Evolutionary conservation across 495 filamentous ascomycete species (phyloP).

Genomic region (Mytilinidion resinicola): DNA sequence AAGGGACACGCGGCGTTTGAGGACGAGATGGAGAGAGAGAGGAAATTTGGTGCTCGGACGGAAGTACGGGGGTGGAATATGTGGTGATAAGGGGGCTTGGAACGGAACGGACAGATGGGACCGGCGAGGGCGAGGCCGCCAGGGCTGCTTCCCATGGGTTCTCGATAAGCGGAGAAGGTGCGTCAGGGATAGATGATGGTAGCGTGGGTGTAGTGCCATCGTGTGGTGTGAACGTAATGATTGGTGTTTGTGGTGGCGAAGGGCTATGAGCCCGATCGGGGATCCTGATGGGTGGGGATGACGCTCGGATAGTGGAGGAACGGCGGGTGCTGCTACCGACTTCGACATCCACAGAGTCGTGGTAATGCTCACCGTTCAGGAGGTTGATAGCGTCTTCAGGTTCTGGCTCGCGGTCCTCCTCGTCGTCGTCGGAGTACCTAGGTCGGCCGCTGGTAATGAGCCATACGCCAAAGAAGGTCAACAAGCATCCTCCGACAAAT

Average conservation of each 20-base stretch:
- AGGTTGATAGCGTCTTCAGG: constrained; percentile 25
- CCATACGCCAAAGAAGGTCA: constrained; percentile 93
- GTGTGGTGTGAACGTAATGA: constrained; percentile 2
- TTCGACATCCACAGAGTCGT: constrained; percentile 17
- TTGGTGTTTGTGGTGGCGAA: constrained; percentile 9
- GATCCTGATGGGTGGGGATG: constrained; percentile 13
- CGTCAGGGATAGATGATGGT: constrained; percentile 2
- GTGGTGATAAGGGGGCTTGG: constrained; percentile 12
- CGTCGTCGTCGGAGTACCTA: constrained; percentile 44
- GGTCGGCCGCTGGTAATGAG: constrained; percentile 72
- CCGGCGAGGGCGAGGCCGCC: background rate
- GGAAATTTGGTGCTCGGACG: constrained; percentile 12
- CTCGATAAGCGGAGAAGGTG: constrained; percentile 3
- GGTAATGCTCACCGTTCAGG: constrained; percentile 21
- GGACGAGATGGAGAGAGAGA: constrained; percentile 10
- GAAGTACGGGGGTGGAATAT: constrained; percentile 24
- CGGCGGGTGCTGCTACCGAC: constrained; percentile 7
- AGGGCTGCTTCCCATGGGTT: constrained; percentile 15
- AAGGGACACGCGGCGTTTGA: constrained; percentile 13
- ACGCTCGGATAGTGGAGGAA: constrained; percentile 11
- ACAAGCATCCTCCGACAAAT: constrained; percentile 78
- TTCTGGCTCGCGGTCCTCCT: constrained; percentile 42
- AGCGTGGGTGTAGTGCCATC: background rate
- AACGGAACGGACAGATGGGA: constrained; percentile 1
- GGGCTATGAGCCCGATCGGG: background rate